Evolutionary conservation across 306 rosid genomes (phyloP), one percentile per base, ranked within the genome.

Genomic region (Casuarina glauca): DNA sequence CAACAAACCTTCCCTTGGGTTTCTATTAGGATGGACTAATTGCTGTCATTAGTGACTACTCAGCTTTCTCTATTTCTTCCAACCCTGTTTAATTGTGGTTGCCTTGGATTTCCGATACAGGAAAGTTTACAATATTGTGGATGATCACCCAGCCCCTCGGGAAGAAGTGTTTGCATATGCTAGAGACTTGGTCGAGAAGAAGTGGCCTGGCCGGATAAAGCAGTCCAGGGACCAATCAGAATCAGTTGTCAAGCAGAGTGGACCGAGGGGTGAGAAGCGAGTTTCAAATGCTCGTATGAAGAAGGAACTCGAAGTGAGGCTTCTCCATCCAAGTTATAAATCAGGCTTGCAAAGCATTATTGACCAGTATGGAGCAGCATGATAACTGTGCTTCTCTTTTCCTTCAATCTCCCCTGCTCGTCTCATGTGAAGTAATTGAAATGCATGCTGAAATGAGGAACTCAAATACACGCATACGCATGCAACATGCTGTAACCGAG

Each of bases 151-250:
- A 32, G 88, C 93, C 63, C 85, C 97, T n/a, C 79, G 97, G 69
- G 91, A 89, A 87, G 88, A 84, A 83, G 97, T 95, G 46, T 93
- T 93, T 81, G 90, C 84, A 55, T 85, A 92, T 80, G 97, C 97
- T 62, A 72, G 84, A 67, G 81, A 88, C 57, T 77, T 95, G 86
- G 90, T 95, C 63, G 85, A 85, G 86, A 84, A 77, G 67, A 91
- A 87, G 87, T 91, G 97, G 99, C 93, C 94, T 1, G 88, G 75
- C 42, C 77, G 77, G 81, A 82, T 87, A 63, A 79, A 77, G 26
- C 76, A 73, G 55, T 38, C 41, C 54, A 4, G 50, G 5, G 80
- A 80, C 69, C 70, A 51, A 41, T 61, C 50, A 5, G 83, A 75
- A 19, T 58, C 66, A 4, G 46, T 13, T 19, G 73, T 36, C 2